Evolutionary conservation across 768 basidiomycete species (phyloP), one percentile per base, ranked within the genome.

Genomic region (Boletellus sp.): DNA sequence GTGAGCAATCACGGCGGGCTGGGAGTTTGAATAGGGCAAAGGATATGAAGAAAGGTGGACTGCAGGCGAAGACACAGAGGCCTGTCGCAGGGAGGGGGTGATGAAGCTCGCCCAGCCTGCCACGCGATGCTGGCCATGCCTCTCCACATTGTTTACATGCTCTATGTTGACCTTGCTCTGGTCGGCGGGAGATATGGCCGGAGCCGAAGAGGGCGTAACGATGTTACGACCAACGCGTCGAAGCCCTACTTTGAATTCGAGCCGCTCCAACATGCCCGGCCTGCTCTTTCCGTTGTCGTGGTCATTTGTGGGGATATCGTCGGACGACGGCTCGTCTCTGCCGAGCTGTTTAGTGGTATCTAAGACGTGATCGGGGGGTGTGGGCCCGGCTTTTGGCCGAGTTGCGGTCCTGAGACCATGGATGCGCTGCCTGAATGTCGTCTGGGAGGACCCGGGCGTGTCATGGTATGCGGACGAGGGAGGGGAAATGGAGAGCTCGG

Each of bases 1-100:
- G 42, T 76, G 74, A 17, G 67, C 71, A 50, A 77, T 71, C 17
- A 78, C 64, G 47, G 73, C 70, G 17, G 77, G 65, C 51, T 74
- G 76, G 35, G 78, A 76, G 60, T 72, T 76, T n/a, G 78, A 74
- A 32, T 81, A 79, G 44, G 78, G 76, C 44, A 75, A 60, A 31
- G 78, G 71, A 67, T 78, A 76, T 23, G 81, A 81, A 44, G 78
- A 78, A 48, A 84, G 74, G 59, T 85, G 83, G 38, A 90, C 67
- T 24, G 83, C 77, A 46, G 88, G 87, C 19, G 86, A 87, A 49
- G 87, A 90, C 74, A 85, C 76, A 41, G 88, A 86, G 34, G 79
- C 87, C 53, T 77, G 78, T 48, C 81, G 77, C 52, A 88, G 68
- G 33, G 85, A 86, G 38, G 86, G 86, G 38, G 81, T 75, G 52